Percentiles rank a stretch among this genome's conserved stretches.
Evolutionary conservation across 805 yeast genomes (phyloP).

Genomic region (Metschnikowia lochheadii): DNA sequence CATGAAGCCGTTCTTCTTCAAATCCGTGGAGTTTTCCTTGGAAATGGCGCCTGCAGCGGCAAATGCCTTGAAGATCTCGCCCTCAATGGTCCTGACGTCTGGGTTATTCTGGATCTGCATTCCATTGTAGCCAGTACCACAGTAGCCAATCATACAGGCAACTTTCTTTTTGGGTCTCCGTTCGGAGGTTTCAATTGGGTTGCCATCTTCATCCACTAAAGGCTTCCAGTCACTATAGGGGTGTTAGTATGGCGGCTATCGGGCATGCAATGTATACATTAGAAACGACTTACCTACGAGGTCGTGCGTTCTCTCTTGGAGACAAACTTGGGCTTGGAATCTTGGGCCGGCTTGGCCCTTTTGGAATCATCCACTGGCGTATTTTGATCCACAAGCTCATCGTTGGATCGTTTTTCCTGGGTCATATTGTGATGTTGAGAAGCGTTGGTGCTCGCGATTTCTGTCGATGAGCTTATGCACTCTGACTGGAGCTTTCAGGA

Average conservation of each 20-base stretch:
- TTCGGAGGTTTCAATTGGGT: conserved; percentile 52
- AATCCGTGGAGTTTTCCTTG: conserved; percentile 79
- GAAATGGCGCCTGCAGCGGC: conserved; percentile 86
- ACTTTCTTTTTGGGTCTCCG: conserved; percentile 85
- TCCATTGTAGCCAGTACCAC: conserved; percentile 96
- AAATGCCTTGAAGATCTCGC: conserved; percentile 79
- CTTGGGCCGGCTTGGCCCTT: conserved; percentile 8
- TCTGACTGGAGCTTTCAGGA: no score
- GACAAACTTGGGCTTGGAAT: conserved; percentile 7
- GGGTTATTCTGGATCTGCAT: conserved; percentile 83
- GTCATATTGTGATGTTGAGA: conserved; percentile 8
- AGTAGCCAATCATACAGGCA: conserved; percentile 87
- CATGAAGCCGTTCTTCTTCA: conserved; percentile 83
- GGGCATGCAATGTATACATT: background rate
- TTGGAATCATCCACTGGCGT: conserved; percentile 6
- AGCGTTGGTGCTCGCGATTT: background rate
- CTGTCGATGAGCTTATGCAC: background rate
- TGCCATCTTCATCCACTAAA: conserved; percentile 58
- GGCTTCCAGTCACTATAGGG: conserved; percentile 33
- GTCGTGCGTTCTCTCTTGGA: conserved; percentile 32
- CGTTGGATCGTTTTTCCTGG: conserved; percentile 11
- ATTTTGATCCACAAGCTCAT: conserved; percentile 13
- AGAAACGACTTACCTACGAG: conserved; percentile 56
- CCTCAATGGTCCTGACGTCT: conserved; percentile 84
- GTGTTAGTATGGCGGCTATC: conserved; percentile 8